Evolutionary conservation across 768 basidiomycete species (phyloP).

Genomic region (Steccherinum ochraceum): DNA sequence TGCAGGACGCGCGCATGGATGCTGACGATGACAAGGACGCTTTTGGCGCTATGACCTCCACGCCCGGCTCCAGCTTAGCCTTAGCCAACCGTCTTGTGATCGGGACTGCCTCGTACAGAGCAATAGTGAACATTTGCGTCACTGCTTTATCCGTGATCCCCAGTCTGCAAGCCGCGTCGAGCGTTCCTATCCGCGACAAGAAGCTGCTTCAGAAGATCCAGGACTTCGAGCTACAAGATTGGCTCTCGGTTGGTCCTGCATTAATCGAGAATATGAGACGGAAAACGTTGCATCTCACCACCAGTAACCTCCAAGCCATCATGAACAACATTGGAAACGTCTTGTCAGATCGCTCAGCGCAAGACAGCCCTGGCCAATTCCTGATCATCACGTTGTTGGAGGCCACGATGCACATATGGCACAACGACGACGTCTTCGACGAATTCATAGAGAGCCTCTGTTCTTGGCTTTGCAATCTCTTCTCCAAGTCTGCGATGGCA

Average conservation of each 20-base stretch:
- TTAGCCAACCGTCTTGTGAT: no score
- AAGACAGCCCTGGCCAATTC: slow-evolving; percentile 46
- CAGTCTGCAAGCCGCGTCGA: slow-evolving; percentile 50
- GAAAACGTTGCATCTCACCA: slow-evolving; percentile 46
- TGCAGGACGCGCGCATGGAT: not conserved
- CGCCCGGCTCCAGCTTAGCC: no score
- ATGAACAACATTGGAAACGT: slow-evolving; percentile 48
- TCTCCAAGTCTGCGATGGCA: slow-evolving; percentile 5
- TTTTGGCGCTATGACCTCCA: not conserved
- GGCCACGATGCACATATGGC: slow-evolving; percentile 60
- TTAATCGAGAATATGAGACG: slow-evolving; percentile 51
- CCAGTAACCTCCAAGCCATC: slow-evolving; percentile 44
- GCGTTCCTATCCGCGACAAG: slow-evolving; percentile 56
- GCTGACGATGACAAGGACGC: not conserved
- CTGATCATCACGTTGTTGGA: slow-evolving; percentile 57
- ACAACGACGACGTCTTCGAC: slow-evolving; percentile 29
- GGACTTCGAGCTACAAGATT: slow-evolving; percentile 43
- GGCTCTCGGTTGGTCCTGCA: slow-evolving; percentile 51
- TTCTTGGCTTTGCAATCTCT: slow-evolving; percentile 42
- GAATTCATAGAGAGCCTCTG: slow-evolving; percentile 43
- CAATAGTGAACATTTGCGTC: slow-evolving; percentile 47
- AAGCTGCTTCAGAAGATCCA: slow-evolving; percentile 50
- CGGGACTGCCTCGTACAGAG: no score
- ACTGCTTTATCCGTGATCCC: slow-evolving; percentile 59
- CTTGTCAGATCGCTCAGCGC: slow-evolving; percentile 49